Percentiles rank a stretch among this genome's conserved stretches.
These are phyloP conservation scores for Clavispora fructus DNA, from an alignment of 805 yeast genomes.

Conservation along the genomic window DNA sequence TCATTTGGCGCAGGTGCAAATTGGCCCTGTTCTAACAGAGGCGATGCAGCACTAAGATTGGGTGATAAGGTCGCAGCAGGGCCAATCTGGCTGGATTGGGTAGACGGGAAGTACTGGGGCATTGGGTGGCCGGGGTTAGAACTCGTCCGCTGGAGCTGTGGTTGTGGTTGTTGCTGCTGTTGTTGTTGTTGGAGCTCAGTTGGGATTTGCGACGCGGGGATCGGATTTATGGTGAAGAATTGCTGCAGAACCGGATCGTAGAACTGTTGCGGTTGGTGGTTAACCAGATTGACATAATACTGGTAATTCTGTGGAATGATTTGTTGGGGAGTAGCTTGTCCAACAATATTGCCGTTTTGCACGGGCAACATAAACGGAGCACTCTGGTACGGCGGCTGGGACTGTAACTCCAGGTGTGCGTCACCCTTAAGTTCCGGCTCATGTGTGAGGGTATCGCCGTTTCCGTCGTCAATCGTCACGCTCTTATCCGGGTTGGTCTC, in stretches of 20 bases:
- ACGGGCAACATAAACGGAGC: background rate
- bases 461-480: constrained; percentile 3
- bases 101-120: constrained; percentile 35
- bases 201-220: constrained; percentile 21
- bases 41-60: constrained; percentile 3
- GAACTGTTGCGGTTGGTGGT: constrained; percentile 34
- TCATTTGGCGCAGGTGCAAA: constrained; percentile 5
- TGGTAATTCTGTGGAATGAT: constrained; percentile 15
- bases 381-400: background rate
- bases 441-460: background rate
- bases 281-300: constrained; percentile 17
- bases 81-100: constrained; percentile 25
- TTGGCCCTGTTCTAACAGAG: constrained; percentile 7
- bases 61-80: constrained; percentile 7
- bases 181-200: constrained; percentile 21
- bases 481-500: constrained; percentile 18
- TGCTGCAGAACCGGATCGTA: constrained; percentile 43
- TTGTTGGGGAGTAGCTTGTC: constrained; percentile 11
- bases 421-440: background rate
- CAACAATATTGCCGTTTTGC: constrained; percentile 1
- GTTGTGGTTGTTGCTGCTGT: constrained; percentile 1
- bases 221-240: constrained; percentile 35
- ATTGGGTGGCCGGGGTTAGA: constrained; percentile 8
- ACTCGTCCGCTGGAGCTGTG: background rate
- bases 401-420: background rate